Evolutionary conservation across 2,329 filamentous ascomycete species (phyloP).

Genomic region (Penicillium hordei): DNA sequence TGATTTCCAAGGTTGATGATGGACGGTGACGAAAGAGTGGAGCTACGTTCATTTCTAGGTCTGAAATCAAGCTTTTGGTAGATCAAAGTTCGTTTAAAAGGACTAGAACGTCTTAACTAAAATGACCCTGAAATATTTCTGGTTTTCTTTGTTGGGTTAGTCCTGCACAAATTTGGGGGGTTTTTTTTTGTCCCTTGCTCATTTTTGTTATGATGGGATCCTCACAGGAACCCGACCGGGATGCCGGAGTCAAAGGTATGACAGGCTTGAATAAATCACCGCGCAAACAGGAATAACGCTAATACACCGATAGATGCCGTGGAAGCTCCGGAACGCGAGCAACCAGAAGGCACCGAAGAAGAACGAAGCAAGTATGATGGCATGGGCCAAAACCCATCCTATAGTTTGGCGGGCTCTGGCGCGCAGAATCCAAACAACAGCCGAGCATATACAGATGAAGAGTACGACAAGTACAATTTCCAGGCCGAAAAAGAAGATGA

Average conservation of each 20-base stretch:
- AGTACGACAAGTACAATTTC: constrained; percentile 44
- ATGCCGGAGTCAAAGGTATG: not conserved
- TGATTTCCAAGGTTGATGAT: not conserved
- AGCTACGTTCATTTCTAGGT: not conserved
- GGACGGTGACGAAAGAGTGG: constrained; percentile 10
- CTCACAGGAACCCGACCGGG: not conserved
- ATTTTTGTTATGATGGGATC: not conserved
- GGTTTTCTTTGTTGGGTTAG: too few species aligned
- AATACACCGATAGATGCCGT: not conserved
- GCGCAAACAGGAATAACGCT: not conserved
- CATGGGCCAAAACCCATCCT: constrained; percentile 12
- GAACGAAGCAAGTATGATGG: constrained; percentile 12
- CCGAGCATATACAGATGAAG: constrained; percentile 1
- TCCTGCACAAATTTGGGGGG: not conserved
- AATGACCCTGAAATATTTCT: not conserved
- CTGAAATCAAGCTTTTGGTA: not conserved
- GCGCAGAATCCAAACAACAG: constrained; percentile 10
- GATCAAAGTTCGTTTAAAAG: not conserved
- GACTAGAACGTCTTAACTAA: not conserved
- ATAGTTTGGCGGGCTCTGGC: constrained; percentile 14
- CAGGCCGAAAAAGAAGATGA: constrained; percentile 50
- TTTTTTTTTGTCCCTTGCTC: not conserved
- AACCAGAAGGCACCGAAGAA: constrained; percentile 12
- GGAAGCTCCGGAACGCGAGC: constrained; percentile 1
- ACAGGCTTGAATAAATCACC: not conserved